Evolutionary conservation across 2,329 filamentous ascomycete species (phyloP).

Genomic region (Elsinoe perseae): DNA sequence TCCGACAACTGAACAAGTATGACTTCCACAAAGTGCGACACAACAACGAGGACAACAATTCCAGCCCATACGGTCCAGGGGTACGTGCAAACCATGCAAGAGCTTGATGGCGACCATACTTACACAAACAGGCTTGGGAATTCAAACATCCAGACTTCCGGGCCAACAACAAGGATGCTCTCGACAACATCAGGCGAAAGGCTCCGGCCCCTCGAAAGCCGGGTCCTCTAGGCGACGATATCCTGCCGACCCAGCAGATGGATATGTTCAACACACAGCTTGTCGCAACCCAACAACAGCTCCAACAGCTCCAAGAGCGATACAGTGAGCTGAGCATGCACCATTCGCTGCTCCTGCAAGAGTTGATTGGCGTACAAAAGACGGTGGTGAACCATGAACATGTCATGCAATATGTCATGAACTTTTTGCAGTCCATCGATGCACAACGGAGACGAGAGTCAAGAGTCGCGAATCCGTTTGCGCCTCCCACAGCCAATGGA

Average conservation of each 20-base stretch:
- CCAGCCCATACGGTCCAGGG: slow-evolving; percentile 72
- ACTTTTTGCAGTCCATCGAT: slow-evolving; percentile 57
- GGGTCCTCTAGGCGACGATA: slow-evolving; percentile 57
- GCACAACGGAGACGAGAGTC: slow-evolving; percentile 57
- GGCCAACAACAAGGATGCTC: slow-evolving; percentile 87
- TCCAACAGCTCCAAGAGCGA: slow-evolving; percentile 77
- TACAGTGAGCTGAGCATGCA: slow-evolving; percentile 69
- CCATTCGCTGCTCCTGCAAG: slow-evolving; percentile 57
- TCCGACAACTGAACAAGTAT: slow-evolving; percentile 92
- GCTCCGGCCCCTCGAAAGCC: slow-evolving; percentile 82
- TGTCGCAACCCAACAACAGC: slow-evolving; percentile 82
- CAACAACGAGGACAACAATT: slow-evolving; percentile 76
- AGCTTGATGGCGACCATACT: slow-evolving; percentile 27
- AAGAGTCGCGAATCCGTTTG: slow-evolving; percentile 39
- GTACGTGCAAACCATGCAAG: slow-evolving; percentile 41
- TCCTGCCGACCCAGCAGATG: slow-evolving; percentile 77
- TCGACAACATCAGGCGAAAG: slow-evolving; percentile 94
- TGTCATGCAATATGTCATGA: slow-evolving; percentile 65
- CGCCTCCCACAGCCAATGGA: slow-evolving; percentile 25
- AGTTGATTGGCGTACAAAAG: slow-evolving; percentile 57
- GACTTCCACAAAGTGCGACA: slow-evolving; percentile 97
- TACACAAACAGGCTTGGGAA: slow-evolving; percentile 69
- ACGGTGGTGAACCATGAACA: slow-evolving; percentile 66
- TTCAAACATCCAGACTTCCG: slow-evolving; percentile 97
- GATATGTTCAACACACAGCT: slow-evolving; percentile 82